A percentile compares a stretch with the other conserved stretches of the same genome.
Conservation (phyloP, 2,329 filamentous ascomycete species). For the Xylariaceae sp. region DNA sequence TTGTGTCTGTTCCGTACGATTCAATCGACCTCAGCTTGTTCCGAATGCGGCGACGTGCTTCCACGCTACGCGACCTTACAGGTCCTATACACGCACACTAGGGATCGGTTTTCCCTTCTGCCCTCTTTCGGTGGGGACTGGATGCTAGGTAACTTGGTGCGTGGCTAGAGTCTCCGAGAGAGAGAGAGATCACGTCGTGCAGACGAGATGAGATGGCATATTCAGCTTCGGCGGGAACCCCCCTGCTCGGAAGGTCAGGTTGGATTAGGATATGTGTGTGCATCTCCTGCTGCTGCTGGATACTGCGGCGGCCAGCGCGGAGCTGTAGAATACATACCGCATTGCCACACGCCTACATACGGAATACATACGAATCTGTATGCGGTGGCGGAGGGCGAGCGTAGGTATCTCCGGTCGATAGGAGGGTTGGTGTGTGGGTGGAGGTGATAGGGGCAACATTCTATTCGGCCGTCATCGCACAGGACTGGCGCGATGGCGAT, state of each 20-base stretch:
- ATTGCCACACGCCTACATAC: no score
- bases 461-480: neutral
- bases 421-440: neutral
- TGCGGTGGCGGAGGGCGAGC: neutral
- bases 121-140: slow-evolving; percentile 56
- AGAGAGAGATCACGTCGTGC: slow-evolving; percentile 47
- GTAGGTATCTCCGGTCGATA: neutral
- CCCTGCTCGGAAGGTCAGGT: slow-evolving; percentile 49
- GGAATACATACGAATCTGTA: neutral
- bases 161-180: slow-evolving; percentile 53
- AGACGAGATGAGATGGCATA: slow-evolving; percentile 39
- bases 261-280: slow-evolving; percentile 58
- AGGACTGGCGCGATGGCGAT: neutral
- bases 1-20: no score
- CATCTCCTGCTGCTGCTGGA: slow-evolving; percentile 42
- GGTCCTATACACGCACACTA: no score
- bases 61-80: slow-evolving; percentile 36
- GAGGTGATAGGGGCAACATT: neutral
- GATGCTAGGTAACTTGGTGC: neutral
- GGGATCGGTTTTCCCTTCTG: slow-evolving; percentile 48
- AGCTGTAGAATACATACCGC: slow-evolving; percentile 27
- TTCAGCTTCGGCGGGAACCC: slow-evolving; percentile 47
- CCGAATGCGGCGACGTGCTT: slow-evolving; percentile 58
- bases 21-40: slow-evolving; percentile 43
- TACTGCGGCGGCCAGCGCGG: slow-evolving; percentile 37